These are phyloP conservation scores for Neobulgaria alba DNA, from an alignment of 2,329 filamentous ascomycete species.

Conservation along the genomic window DNA sequence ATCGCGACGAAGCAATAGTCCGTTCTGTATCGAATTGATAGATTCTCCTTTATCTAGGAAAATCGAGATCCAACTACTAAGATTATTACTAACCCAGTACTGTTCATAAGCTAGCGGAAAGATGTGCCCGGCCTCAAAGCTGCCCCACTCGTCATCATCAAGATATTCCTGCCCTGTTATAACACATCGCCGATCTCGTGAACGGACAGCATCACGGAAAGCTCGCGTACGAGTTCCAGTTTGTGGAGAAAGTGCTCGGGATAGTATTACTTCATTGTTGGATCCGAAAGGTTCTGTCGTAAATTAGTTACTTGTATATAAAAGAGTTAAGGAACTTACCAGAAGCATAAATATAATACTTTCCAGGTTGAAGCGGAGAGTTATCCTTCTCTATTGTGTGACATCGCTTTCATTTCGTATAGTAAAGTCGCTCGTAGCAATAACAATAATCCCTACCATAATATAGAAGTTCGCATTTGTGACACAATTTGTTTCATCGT, in stretches of 20 bases:
- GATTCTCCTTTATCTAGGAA: slow-evolving; percentile 5
- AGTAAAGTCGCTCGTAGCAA: not conserved
- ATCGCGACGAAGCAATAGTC: slow-evolving; percentile 17
- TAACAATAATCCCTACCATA: not conserved
- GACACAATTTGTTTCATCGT: too few species aligned
- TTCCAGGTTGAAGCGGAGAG: slow-evolving; percentile 8
- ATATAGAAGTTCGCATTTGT: not conserved
- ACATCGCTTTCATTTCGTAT: slow-evolving; percentile 7
- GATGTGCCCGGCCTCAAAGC: slow-evolving; percentile 5
- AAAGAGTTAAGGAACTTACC: slow-evolving; percentile 1
- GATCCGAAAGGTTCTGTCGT: not conserved
- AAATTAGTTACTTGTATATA: not conserved
- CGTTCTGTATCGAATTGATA: slow-evolving; percentile 27
- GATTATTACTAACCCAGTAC: slow-evolving; percentile 17
- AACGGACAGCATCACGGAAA: slow-evolving; percentile 17
- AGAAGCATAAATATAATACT: slow-evolving; percentile 12
- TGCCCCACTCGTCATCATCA: slow-evolving; percentile 1
- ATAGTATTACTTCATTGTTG: slow-evolving; percentile 11
- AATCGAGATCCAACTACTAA: slow-evolving; percentile 4
- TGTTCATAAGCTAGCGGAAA: slow-evolving; percentile 23
- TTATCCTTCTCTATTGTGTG: slow-evolving; percentile 9
- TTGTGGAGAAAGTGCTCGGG: slow-evolving; percentile 10
- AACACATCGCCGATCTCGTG: slow-evolving; percentile 17
- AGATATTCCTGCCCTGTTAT: slow-evolving; percentile 13
- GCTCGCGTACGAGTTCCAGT: slow-evolving; percentile 7